Percentiles rank a stretch among this genome's conserved stretches.
These are phyloP conservation scores for Sphaceloma murrayae DNA, from an alignment of 2,329 filamentous ascomycete genomes.

Conservation along the genomic window DNA sequence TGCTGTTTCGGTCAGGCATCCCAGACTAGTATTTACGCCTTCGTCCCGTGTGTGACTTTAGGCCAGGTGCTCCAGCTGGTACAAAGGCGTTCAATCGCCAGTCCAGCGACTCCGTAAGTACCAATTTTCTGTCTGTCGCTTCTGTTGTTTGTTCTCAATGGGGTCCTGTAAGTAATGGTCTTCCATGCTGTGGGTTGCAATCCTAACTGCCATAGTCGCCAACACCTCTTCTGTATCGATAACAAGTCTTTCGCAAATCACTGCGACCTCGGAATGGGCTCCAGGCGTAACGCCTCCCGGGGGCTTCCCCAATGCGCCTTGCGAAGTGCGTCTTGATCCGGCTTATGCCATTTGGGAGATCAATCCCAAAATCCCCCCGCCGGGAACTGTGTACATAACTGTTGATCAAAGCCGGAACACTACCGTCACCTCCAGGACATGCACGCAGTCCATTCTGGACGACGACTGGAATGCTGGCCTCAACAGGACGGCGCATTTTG, in stretches of 20 bases:
- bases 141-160: neutral
- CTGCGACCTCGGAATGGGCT: neutral
- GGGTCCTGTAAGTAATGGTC: neutral
- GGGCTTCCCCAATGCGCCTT: neutral
- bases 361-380: neutral
- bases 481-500: neutral
- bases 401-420: constrained; percentile 1
- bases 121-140: neutral
- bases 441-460: constrained; percentile 2
- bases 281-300: neutral
- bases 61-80: neutral
- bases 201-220: neutral
- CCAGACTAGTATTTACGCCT: too few species aligned
- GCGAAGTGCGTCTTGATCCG: constrained; percentile 1
- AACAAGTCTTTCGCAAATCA: neutral
- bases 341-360: constrained; percentile 2
- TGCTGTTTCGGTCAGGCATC: too few species aligned
- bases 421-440: constrained; percentile 1
- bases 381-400: constrained; percentile 3
- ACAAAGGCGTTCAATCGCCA: constrained; percentile 6
- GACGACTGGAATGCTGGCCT: neutral
- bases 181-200: too few species aligned
- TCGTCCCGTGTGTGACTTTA: too few species aligned
- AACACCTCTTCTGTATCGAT: neutral
- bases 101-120: neutral